These are phyloP conservation scores for Fusarium bactridioides DNA, from an alignment of 2,329 filamentous ascomycete species.

Conservation along the genomic window DNA sequence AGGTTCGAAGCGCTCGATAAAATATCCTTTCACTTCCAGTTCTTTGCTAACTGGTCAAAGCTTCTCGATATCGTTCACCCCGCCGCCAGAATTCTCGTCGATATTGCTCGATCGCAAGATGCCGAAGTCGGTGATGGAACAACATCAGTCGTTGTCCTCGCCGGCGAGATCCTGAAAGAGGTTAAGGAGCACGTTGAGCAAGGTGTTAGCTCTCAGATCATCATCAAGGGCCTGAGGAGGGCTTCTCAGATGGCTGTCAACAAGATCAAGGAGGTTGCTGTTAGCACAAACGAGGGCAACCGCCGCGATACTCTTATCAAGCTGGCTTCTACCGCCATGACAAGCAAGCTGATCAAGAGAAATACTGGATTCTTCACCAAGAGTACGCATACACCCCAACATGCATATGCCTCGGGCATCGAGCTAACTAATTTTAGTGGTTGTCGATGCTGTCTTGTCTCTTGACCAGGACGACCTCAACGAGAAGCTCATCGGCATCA, in stretches of 20 bases:
- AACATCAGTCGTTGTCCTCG: constrained; percentile 94
- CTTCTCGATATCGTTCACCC: constrained; percentile 98
- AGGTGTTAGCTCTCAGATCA: constrained; percentile 95
- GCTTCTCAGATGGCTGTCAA: constrained; percentile 92
- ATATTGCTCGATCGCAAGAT: constrained; percentile 98
- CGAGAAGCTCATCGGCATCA: constrained; percentile 96
- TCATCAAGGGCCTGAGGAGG: constrained; percentile 93
- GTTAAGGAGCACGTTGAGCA: constrained; percentile 95
- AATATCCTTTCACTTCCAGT: background rate
- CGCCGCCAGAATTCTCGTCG: constrained; percentile 94
- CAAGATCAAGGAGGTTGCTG: constrained; percentile 97
- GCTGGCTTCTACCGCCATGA: constrained; percentile 96
- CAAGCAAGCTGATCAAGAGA: constrained; percentile 98
- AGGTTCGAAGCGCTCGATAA: constrained; percentile 61
- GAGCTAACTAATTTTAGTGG: constrained; percentile 70
- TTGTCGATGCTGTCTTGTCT: constrained; percentile 93
- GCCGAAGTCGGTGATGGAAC: constrained; percentile 98
- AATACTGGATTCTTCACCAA: constrained; percentile 98
- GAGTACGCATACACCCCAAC: constrained; percentile 63
- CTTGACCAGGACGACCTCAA: constrained; percentile 97
- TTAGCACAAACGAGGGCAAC: constrained; percentile 82
- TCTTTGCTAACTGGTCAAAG: constrained; percentile 52
- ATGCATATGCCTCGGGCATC: background rate
- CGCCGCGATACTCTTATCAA: constrained; percentile 88
- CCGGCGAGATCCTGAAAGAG: constrained; percentile 98